Percentiles rank a stretch among this genome's conserved stretches.
phyloP scores from a whole-genome alignment of 2,329 filamentous ascomycete genomes.

The Diaporthe sp. region DNA sequence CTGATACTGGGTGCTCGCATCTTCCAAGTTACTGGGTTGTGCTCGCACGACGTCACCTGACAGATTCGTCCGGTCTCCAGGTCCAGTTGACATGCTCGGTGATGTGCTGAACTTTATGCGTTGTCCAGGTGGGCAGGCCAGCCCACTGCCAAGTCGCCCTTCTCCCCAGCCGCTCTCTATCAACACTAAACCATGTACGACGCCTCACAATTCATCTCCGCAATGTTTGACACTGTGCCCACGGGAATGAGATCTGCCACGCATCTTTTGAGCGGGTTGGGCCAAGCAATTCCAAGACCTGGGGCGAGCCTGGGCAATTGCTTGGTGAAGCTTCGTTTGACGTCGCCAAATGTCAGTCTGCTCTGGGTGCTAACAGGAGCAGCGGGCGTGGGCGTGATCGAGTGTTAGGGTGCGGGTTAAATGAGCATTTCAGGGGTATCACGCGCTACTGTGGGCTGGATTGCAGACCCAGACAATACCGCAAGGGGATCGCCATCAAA shows the following conservation, averaged over 20 bases:
- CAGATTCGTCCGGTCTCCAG: slow-evolving; percentile 1
- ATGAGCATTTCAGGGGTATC: slow-evolving; percentile 19
- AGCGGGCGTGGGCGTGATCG: neutral
- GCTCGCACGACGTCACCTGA: slow-evolving; percentile 10
- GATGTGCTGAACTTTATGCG: slow-evolving; percentile 21
- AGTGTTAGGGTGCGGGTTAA: slow-evolving; percentile 11
- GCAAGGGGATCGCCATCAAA: slow-evolving; percentile 13
- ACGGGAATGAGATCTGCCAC: slow-evolving; percentile 20
- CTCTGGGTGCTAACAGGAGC: neutral
- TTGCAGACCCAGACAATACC: slow-evolving; percentile 20
- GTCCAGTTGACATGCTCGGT: slow-evolving; percentile 3
- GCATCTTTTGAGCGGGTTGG: neutral
- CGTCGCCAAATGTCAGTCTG: neutral
- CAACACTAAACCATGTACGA: neutral
- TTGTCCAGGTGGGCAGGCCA: slow-evolving; percentile 23
- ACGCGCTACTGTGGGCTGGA: slow-evolving; percentile 25
- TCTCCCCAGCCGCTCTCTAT: neutral
- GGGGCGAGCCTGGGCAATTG: slow-evolving; percentile 31
- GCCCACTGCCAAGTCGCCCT: neutral
- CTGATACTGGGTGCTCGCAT: neutral
- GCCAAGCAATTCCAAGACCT: slow-evolving; percentile 31
- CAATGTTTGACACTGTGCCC: slow-evolving; percentile 9
- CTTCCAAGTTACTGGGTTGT: neutral
- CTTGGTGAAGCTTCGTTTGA: slow-evolving; percentile 33
- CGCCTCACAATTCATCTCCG: neutral